Evolutionary conservation across 495 filamentous ascomycete species (phyloP), one percentile per base, ranked within the genome.

Genomic region (Usnea hakonensis): DNA sequence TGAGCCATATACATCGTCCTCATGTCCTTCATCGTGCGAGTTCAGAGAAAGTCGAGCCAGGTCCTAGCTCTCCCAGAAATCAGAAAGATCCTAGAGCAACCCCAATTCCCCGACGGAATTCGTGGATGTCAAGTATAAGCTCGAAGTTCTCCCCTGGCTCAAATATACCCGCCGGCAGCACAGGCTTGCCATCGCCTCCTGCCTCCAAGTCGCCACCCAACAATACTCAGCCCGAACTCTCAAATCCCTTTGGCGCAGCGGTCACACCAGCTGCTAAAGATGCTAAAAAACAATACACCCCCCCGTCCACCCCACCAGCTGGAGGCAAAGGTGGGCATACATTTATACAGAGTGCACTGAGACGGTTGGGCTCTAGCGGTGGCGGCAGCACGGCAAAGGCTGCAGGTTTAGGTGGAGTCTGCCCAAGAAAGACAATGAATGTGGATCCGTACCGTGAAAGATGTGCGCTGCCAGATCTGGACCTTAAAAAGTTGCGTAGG

Each of bases 91-190:
- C 73, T 3, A 82, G 78, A 60, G 53, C 67, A 38, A 64, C 56
- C 37, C 54, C 40, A 70, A 75, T 1, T 76, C 79, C 57, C 40
- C 78, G 91, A 60, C 79, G 87, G 61, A 87, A 83, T 44, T 95
- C 91, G 26, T 98, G 93, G 93, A 88, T 98, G 62, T 90, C 89
- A 36, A 95, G 83, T 64, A 80, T 97, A 57, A 95, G 90, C 65
- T 95, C 90, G 62, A 97, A 94, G 69, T 96, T 98, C 75, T 91
- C 90, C 10, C 83, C 82, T 14, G 87, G 83, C n/a, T 80, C 79
- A 30, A 69, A 68, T 55, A 79, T 73, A 35, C 75, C 78, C 40
- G 75, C 75, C 57, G 71, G 26, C 53, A 74, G 72, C 56, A 75
- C 78, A 57, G 74, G 77, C 35, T 74, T 72, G 61, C 69, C 78